Base-by-base conservation (phyloP, 305 asterid genomes). In the Solanum hybrid region DNA sequence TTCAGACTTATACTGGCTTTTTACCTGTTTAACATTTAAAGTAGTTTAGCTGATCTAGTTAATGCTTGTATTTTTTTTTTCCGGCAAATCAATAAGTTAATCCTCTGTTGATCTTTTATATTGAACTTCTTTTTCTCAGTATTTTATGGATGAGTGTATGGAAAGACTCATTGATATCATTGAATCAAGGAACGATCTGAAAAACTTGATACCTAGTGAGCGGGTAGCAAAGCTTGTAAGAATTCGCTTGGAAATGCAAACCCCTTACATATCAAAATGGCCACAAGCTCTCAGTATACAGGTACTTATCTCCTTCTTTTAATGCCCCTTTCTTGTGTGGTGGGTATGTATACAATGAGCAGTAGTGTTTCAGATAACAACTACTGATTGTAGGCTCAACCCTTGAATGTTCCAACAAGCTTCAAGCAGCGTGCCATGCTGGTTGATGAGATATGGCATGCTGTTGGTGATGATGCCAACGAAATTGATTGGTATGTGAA, bases 261-360 rank as follows among this genome's bases (percentile, higher is more conserved):
- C 93, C 90, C 99, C 99, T 27, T 95, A 93, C 93, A 92, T 97
- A 87, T 95, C 99, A 78, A 96, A 95, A 92, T 97, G 98, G 99
- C 95, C 96, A 85, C 98, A 94, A 92, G 99, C 99, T 90, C 99
- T 97, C 89, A 95, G 99, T 94, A 93, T 97, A 91, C 99, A 97
- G 96, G 99, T 97, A 87, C 69, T 27, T 88, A 5, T 32, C 73
- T 78, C 88, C 56, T 42, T 71, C 51, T 84, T 13, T 6, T 76
- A 26, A 32, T 24, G 26, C 36, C 78, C 32, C 32, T 79, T 64
- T 45, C 84, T 69, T 75, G 36, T 36, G 37, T 84, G 11, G 72
- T 84, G 27, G 72, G 42, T 19, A 15, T 84, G 73, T 5, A 51
- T 31, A 17, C 56, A 17, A 24, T 10, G 29, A 35, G 84, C 17